phyloP scores from a whole-genome alignment of 805 yeast species.

The Ogataea saltuana region DNA sequence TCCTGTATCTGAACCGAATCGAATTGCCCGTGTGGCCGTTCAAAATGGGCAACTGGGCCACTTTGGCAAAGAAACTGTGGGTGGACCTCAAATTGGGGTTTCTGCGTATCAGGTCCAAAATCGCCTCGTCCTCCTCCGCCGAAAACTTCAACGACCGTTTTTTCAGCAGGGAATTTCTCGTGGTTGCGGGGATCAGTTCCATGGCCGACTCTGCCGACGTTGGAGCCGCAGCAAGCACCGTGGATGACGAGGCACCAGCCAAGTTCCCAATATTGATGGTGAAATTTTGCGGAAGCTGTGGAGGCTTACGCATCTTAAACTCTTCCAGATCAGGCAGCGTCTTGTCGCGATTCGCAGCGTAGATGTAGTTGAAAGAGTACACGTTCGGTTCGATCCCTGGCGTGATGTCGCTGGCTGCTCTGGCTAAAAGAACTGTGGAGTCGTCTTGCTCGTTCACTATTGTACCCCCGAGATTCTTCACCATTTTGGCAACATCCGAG shows the following conservation, averaged over 20 bases:
- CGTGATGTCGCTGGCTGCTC: constrained; percentile 20
- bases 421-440: constrained; percentile 21
- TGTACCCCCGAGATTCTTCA: constrained; percentile 28
- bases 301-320: constrained; percentile 26
- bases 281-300: constrained; percentile 26
- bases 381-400: constrained; percentile 19
- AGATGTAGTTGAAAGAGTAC: constrained; percentile 27
- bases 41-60: constrained; percentile 50
- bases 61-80: constrained; percentile 63
- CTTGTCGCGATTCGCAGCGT: constrained; percentile 24
- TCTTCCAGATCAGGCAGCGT: constrained; percentile 19
- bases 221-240: background rate
- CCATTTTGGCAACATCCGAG: constrained; percentile 20
- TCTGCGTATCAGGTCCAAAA: constrained; percentile 65
- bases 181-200: constrained; percentile 3
- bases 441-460: constrained; percentile 11
- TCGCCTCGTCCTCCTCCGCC: constrained; percentile 61
- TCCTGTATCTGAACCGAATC: constrained; percentile 61
- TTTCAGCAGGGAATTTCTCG: constrained; percentile 33
- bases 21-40: constrained; percentile 76
- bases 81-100: constrained; percentile 69
- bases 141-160: constrained; percentile 51
- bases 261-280: constrained; percentile 29
- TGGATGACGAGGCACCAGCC: constrained; percentile 14
- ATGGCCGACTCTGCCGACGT: constrained; percentile 2